Conservation (phyloP, 139 green algal genomes). For the Zygnema cylindricum region DNA sequence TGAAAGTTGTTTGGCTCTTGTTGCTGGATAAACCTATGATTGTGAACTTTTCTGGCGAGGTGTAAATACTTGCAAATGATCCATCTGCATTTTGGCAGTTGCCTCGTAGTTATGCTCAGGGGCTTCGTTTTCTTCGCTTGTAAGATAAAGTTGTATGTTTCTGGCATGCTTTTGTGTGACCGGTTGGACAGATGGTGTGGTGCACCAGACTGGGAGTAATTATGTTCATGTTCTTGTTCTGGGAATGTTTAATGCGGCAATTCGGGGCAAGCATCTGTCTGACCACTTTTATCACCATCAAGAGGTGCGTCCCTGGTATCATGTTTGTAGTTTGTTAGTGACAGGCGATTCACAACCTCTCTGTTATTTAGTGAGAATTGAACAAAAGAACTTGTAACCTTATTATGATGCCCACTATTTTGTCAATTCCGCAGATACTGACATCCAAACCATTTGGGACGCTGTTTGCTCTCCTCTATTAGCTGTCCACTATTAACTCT, state of each 20-base stretch:
- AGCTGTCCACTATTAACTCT: too few species aligned
- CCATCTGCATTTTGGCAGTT: too few species aligned
- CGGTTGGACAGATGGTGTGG: slow-evolving; percentile 64
- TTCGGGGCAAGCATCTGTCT: slow-evolving; percentile 37
- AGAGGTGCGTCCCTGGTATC: background rate
- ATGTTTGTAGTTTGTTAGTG: background rate
- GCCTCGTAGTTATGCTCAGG: too few species aligned
- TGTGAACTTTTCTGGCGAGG: too few species aligned
- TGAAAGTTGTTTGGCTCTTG: too few species aligned
- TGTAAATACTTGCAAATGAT: too few species aligned
- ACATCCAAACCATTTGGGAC: background rate
- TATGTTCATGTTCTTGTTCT: slow-evolving; percentile 77
- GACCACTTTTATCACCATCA: background rate
- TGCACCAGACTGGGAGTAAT: slow-evolving; percentile 73
- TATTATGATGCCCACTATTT: background rate
- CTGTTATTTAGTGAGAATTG: background rate
- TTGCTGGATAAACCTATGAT: too few species aligned
- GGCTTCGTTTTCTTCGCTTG: too few species aligned
- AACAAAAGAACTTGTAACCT: background rate
- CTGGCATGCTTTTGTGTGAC: too few species aligned
- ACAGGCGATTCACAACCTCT: background rate
- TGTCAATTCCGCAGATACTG: background rate
- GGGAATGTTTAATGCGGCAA: slow-evolving; percentile 74
- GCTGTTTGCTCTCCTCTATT: too few species aligned
- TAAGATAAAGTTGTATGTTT: too few species aligned